These are phyloP conservation scores for Encephalitozoon cuniculi DNA, from an alignment of 371 early-diverging fungal genomes.

Conservation along the genomic window DNA sequence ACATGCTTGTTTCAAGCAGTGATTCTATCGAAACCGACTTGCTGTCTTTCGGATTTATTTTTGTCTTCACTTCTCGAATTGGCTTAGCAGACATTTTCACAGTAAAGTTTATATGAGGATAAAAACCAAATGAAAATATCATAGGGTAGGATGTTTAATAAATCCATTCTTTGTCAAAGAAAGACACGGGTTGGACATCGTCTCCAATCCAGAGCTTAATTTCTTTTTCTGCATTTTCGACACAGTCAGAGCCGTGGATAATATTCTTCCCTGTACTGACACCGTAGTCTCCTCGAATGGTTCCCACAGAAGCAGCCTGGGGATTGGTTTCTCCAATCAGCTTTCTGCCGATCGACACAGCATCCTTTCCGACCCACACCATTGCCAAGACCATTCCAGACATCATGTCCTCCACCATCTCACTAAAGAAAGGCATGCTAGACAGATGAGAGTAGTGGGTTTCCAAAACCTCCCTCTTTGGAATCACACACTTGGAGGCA, in stretches of 20 bases:
- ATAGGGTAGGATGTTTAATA: neutral
- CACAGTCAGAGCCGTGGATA: slow-evolving; percentile 94
- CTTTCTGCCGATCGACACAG: slow-evolving; percentile 83
- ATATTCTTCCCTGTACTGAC: slow-evolving; percentile 69
- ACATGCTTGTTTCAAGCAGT: neutral
- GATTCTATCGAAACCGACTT: neutral
- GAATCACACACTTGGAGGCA: slow-evolving; percentile 72
- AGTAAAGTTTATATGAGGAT: neutral
- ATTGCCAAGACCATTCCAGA: slow-evolving; percentile 81
- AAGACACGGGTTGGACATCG: slow-evolving; percentile 39
- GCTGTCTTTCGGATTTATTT: neutral
- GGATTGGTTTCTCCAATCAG: slow-evolving; percentile 79
- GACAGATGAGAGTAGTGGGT: slow-evolving; percentile 88
- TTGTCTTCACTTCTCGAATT: neutral
- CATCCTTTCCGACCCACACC: slow-evolving; percentile 88
- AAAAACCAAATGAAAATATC: neutral
- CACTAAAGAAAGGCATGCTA: slow-evolving; percentile 84
- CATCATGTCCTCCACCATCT: slow-evolving; percentile 75
- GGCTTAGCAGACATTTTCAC: neutral
- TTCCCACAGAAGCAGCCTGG: slow-evolving; percentile 81
- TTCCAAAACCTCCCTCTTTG: slow-evolving; percentile 69
- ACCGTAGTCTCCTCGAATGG: slow-evolving; percentile 96
- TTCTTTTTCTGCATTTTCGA: slow-evolving; percentile 88
- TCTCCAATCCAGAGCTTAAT: slow-evolving; percentile 89
- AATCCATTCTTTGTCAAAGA: neutral